These are phyloP conservation scores for Candida corydali DNA, from an alignment of 805 yeast genomes.

Conservation along the genomic window DNA sequence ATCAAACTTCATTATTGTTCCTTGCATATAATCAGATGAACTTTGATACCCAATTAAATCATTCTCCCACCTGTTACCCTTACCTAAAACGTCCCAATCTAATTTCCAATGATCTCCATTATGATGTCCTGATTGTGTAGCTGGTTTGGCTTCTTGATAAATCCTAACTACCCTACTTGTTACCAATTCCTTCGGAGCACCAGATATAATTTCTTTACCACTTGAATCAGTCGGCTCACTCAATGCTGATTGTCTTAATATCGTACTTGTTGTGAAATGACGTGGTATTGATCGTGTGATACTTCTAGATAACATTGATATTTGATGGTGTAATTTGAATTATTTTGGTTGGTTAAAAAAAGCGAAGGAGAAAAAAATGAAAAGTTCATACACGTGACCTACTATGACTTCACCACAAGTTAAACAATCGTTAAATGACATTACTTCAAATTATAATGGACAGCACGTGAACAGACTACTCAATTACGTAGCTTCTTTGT, in stretches of 20 bases:
- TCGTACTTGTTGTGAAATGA: slow-evolving; percentile 18
- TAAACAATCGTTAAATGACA: slow-evolving; percentile 40
- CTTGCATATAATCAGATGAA: slow-evolving; percentile 77
- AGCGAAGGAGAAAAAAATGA: background rate
- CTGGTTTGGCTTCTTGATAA: slow-evolving; percentile 71
- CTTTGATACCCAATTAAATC: slow-evolving; percentile 84
- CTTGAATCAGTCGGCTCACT: slow-evolving; percentile 12
- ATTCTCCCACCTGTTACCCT: slow-evolving; percentile 85
- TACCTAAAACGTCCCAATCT: slow-evolving; percentile 78
- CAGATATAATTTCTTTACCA: slow-evolving; percentile 61
- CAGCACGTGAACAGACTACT: slow-evolving; percentile 7
- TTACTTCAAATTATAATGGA: slow-evolving; percentile 43
- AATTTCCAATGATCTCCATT: slow-evolving; percentile 62
- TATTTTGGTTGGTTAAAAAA: slow-evolving; percentile 6
- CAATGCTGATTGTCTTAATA: slow-evolving; percentile 13
- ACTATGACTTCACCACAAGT: slow-evolving; percentile 15
- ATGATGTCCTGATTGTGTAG: slow-evolving; percentile 70
- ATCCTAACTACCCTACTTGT: slow-evolving; percentile 69
- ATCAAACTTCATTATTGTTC: slow-evolving; percentile 69
- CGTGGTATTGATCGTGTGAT: slow-evolving; percentile 14
- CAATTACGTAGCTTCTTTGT: slow-evolving; percentile 35
- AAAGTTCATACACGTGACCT: background rate
- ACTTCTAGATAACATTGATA: slow-evolving; percentile 9
- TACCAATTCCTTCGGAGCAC: slow-evolving; percentile 68
- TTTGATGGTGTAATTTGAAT: background rate